Conservation (phyloP, 495 filamentous ascomycete genomes). For the Copromyces sp. region DNA sequence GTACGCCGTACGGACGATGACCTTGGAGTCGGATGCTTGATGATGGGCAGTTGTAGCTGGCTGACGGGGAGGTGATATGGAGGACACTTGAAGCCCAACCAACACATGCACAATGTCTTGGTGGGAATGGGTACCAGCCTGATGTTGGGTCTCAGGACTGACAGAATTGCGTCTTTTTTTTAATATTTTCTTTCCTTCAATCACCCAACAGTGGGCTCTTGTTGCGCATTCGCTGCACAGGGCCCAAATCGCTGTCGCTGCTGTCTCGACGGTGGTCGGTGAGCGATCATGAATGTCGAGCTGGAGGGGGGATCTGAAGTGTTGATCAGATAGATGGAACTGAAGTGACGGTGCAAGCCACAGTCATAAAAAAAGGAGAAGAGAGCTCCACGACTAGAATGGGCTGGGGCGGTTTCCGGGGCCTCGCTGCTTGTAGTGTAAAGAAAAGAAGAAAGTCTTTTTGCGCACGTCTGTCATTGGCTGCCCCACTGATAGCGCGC, state of each 20-base stretch:
- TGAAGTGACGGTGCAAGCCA: neutral
- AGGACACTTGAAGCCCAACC: neutral
- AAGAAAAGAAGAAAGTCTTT: constrained; percentile 1
- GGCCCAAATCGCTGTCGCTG: neutral
- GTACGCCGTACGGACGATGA: neutral
- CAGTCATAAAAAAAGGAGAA: constrained; percentile 3
- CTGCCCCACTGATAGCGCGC: constrained; percentile 1
- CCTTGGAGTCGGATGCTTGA: neutral
- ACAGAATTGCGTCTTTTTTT: neutral
- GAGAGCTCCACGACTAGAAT: constrained; percentile 2
- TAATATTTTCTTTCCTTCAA: neutral
- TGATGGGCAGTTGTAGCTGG: neutral
- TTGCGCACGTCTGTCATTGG: constrained; percentile 5
- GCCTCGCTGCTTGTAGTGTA: neutral
- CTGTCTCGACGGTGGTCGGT: neutral
- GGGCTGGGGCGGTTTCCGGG: constrained; percentile 1
- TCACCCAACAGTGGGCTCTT: neutral
- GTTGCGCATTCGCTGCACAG: neutral
- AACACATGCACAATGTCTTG: neutral
- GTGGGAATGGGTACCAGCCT: neutral
- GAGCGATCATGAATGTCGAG: neutral
- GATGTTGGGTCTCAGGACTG: neutral
- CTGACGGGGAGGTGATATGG: neutral
- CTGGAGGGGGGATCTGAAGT: neutral
- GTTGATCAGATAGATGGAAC: constrained; percentile 3